Evolutionary conservation across 257 asterid species (phyloP).

Genomic region (Linderniella brevidens): DNA sequence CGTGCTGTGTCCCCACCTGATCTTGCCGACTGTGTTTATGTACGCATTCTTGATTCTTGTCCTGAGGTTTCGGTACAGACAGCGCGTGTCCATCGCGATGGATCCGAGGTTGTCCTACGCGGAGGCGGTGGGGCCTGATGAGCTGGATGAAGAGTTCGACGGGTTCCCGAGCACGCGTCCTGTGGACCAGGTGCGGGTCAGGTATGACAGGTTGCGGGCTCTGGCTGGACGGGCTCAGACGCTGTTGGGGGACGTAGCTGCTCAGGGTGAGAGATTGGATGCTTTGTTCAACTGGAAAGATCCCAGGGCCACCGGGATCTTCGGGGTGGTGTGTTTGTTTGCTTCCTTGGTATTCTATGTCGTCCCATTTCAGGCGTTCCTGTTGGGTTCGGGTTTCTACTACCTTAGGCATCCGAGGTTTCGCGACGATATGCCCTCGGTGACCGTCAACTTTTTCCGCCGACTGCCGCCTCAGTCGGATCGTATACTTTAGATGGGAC

Average conservation of each 20-base stretch:
- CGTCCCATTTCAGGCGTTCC: conserved; percentile 54
- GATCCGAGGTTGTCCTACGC: conserved; percentile 45
- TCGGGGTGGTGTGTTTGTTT: conserved; percentile 40
- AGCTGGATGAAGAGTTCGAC: conserved; percentile 76
- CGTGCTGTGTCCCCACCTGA: conserved; percentile 59
- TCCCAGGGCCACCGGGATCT: conserved; percentile 73
- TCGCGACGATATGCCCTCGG: conserved; percentile 76
- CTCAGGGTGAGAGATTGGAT: conserved; percentile 82
- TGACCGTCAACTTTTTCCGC: conserved; percentile 62
- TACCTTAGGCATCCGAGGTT: conserved; percentile 85
- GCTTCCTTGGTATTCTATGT: conserved; percentile 57
- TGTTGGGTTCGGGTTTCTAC: conserved; percentile 46
- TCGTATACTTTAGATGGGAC: conserved; percentile 34
- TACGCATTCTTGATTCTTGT: conserved; percentile 48
- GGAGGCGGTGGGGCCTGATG: conserved; percentile 59
- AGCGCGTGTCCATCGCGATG: conserved; percentile 32
- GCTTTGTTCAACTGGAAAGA: conserved; percentile 87
- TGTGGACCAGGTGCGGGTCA: conserved; percentile 33
- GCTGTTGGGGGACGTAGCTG: conserved; percentile 63
- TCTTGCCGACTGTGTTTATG: conserved; percentile 54
- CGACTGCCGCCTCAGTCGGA: conserved; percentile 76
- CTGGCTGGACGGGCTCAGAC: conserved; percentile 83
- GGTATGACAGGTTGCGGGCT: conserved; percentile 67
- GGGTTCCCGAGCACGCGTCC: conserved; percentile 53
- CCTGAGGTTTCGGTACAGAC: conserved; percentile 41